Conservation (phyloP, 768 basidiomycete species). For the Cystobasidium ongulense region DNA sequence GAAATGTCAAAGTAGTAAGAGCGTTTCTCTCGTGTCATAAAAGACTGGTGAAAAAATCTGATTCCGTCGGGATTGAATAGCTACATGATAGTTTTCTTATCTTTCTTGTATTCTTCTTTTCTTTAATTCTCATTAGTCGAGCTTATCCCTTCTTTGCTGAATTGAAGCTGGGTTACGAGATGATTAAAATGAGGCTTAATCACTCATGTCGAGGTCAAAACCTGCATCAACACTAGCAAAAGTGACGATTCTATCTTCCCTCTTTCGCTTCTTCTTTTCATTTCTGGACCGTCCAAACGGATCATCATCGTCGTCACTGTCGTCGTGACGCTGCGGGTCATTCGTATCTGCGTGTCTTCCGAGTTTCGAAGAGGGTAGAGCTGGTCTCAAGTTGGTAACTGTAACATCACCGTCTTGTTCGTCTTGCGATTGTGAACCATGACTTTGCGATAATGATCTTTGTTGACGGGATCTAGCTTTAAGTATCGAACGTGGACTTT, state of each 20-base stretch:
- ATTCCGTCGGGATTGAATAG: no score
- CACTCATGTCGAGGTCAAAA: background rate
- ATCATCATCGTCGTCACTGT: background rate
- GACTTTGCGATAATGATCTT: background rate
- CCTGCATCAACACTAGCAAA: background rate
- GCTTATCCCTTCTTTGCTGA: no score
- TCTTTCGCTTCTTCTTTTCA: background rate
- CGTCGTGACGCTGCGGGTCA: background rate
- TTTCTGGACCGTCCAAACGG: background rate
- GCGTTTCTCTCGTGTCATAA: no score
- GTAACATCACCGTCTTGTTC: background rate
- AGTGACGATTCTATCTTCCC: background rate
- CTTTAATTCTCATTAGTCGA: no score
- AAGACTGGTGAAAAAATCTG: no score
- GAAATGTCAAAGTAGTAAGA: no score
- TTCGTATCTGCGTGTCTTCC: background rate
- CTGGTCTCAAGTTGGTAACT: background rate
- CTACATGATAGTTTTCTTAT: no score
- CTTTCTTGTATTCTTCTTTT: no score
- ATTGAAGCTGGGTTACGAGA: no score
- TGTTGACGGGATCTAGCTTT: background rate
- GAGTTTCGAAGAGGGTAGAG: background rate
- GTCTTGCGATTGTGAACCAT: background rate
- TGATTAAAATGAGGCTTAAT: no score
- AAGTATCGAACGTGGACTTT: background rate